Percentiles rank a stretch among this genome's conserved stretches.
Conservation (phyloP, 192 early-diverging fungal genomes). For the Hyaloraphidium curvatum region DNA sequence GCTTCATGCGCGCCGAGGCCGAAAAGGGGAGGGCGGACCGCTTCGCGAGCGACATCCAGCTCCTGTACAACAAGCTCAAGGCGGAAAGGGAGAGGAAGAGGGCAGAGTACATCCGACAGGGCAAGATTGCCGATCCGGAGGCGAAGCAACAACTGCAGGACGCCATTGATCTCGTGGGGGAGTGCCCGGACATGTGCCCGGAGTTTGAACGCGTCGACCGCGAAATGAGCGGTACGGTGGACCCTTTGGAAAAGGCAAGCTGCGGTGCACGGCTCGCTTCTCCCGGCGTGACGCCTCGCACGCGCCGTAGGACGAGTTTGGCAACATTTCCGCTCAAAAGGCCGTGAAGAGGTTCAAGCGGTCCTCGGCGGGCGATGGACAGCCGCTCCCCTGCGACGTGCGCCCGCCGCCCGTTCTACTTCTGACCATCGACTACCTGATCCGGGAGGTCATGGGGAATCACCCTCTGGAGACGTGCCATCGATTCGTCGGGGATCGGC, state of each 20-base stretch:
- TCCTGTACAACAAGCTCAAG: conserved; percentile 34
- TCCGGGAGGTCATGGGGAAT: conserved; percentile 29
- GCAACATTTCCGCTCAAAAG: too few species aligned
- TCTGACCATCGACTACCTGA: conserved; percentile 51
- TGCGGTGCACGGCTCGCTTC: too few species aligned
- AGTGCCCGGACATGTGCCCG: conserved; percentile 76
- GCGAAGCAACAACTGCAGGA: conserved; percentile 32
- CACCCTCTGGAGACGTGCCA: conserved; percentile 42
- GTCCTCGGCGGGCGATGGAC: conserved; percentile 66
- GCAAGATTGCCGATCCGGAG: conserved; percentile 36
- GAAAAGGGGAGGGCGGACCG: too few species aligned
- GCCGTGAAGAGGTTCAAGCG: conserved; percentile 72
- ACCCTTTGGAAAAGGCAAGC: conserved; percentile 53
- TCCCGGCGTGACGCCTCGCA: too few species aligned
- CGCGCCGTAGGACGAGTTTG: too few species aligned
- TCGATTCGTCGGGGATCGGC: conserved; percentile 67
- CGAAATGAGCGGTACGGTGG: conserved; percentile 55
- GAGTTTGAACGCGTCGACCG: conserved; percentile 72
- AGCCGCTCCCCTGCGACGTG: conserved; percentile 73
- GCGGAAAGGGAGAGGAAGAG: conserved; percentile 35
- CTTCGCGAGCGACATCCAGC: too few species aligned
- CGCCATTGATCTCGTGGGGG: conserved; percentile 50
- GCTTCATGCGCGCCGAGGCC: too few species aligned
- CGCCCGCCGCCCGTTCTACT: conserved; percentile 53
- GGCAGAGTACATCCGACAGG: conserved; percentile 35